Evolutionary conservation across 805 yeast species (phyloP).

Genomic region (Teunomyces gatunensis): DNA sequence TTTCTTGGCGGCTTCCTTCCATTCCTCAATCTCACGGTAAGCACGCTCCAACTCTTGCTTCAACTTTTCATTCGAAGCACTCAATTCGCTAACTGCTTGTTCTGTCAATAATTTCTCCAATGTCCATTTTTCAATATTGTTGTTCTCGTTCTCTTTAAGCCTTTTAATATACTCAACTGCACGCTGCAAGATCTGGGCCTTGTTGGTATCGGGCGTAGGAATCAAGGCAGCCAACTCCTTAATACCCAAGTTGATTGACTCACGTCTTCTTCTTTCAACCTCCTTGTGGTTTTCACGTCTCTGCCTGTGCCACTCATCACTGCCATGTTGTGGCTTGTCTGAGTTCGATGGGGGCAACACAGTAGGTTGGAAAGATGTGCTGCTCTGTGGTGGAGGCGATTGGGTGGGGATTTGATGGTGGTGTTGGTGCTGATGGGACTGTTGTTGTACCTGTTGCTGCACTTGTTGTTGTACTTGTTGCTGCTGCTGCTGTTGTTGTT

Average conservation of each 20-base stretch:
- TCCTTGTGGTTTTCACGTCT: conserved; percentile 92
- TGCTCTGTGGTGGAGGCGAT: conserved; percentile 2
- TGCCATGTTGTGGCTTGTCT: conserved; percentile 63
- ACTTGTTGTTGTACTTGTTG: conserved; percentile 19
- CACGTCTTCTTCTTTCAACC: conserved; percentile 91
- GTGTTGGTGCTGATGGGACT: conserved; percentile 3
- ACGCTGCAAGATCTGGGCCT: conserved; percentile 82
- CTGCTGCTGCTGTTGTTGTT: conserved; percentile 23
- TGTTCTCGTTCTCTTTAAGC: conserved; percentile 84
- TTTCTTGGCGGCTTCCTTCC: conserved; percentile 49
- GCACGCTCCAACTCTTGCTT: conserved; percentile 87
- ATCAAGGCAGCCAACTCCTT: conserved; percentile 72
- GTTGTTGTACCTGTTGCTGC: conserved; percentile 5
- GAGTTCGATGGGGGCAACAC: conserved; percentile 23
- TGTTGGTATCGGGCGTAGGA: conserved; percentile 83
- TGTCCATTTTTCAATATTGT: conserved; percentile 92
- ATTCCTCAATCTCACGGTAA: conserved; percentile 84
- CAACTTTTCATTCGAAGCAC: conserved; percentile 81
- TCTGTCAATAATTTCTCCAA: conserved; percentile 88
- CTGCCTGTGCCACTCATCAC: conserved; percentile 78
- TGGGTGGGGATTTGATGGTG: conserved; percentile 13
- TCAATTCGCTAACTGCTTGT: conserved; percentile 84
- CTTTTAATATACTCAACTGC: conserved; percentile 90
- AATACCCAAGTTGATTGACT: conserved; percentile 84
- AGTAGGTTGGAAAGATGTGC: conserved; percentile 31